Evolutionary conservation across 108 stramenopile species (phyloP).

Genomic region (Cyclostephanos invisitatus): DNA sequence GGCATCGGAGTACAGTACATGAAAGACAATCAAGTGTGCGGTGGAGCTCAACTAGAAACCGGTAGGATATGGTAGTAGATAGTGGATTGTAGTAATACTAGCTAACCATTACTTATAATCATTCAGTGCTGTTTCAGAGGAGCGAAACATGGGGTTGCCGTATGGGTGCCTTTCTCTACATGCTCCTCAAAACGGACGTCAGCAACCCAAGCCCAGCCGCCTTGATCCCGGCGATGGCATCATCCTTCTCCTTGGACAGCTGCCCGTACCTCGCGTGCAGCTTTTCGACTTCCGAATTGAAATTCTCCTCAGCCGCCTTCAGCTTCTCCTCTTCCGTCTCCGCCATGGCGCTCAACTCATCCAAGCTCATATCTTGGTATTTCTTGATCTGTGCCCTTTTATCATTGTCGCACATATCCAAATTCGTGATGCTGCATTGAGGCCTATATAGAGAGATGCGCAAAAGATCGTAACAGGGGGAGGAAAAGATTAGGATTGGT

Average conservation of each 20-base stretch:
- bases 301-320: conserved; percentile 58
- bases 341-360: conserved; percentile 56
- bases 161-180: too few relatives aligned
- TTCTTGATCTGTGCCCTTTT: conserved; percentile 60
- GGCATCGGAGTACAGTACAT: too few relatives aligned
- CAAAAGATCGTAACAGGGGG: not conserved
- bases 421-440: conserved; percentile 49
- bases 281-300: conserved; percentile 54
- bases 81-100: too few relatives aligned
- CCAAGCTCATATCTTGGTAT: conserved; percentile 49
- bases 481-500: not conserved
- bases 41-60: too few relatives aligned
- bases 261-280: conserved; percentile 66
- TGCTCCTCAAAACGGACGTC: conserved; percentile 75
- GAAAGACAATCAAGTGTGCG: too few relatives aligned
- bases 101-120: too few relatives aligned
- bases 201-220: conserved; percentile 78
- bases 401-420: conserved; percentile 66
- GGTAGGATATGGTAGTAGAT: too few relatives aligned
- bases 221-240: conserved; percentile 68
- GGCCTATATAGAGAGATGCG: conserved; percentile 19
- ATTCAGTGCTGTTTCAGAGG: too few relatives aligned
- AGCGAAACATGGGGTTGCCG: too few relatives aligned
- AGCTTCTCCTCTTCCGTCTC: conserved; percentile 57
- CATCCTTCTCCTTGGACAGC: conserved; percentile 68